Percentiles rank a stretch among this genome's conserved stretches.
Conservation (phyloP, 768 basidiomycete species). For the Suillus hirtellus region DNA sequence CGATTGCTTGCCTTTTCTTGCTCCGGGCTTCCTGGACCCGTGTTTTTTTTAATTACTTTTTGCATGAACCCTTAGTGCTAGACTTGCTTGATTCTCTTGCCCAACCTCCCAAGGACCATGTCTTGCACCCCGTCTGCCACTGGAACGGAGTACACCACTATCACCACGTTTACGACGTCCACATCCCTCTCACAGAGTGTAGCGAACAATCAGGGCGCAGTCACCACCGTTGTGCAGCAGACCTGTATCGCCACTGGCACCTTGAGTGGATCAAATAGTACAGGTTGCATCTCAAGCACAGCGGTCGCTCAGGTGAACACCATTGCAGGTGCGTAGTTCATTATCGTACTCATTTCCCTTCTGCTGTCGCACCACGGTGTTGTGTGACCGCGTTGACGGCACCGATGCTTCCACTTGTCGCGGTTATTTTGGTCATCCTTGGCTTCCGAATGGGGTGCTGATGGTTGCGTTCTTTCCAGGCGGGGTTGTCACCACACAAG, state of each 20-base stretch:
- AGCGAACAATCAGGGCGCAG: constrained; percentile 30
- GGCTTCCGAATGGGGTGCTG: constrained; percentile 11
- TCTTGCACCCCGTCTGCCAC: constrained; percentile 47
- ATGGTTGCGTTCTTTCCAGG: constrained; percentile 23
- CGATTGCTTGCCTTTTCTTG: constrained; percentile 6
- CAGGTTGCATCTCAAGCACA: constrained; percentile 31
- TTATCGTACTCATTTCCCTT: neutral
- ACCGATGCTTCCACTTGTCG: constrained; percentile 1
- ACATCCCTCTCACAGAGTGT: constrained; percentile 40
- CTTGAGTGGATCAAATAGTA: constrained; percentile 21
- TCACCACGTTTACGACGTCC: constrained; percentile 36
- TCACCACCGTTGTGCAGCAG: constrained; percentile 34
- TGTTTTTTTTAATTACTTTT: neutral
- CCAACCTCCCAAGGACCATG: constrained; percentile 17
- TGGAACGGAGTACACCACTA: constrained; percentile 39
- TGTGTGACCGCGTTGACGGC: constrained; percentile 24
- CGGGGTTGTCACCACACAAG: constrained; percentile 34
- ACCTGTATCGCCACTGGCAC: constrained; percentile 36
- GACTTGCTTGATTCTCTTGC: constrained; percentile 1
- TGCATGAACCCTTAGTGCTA: neutral
- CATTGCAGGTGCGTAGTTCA: constrained; percentile 33
- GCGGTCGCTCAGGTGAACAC: constrained; percentile 33
- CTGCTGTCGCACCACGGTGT: constrained; percentile 2
- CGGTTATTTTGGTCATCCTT: constrained; percentile 4
- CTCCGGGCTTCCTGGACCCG: neutral